phyloP scores from a whole-genome alignment of 345 rosid species.

The Citrus cavaleriei region DNA sequence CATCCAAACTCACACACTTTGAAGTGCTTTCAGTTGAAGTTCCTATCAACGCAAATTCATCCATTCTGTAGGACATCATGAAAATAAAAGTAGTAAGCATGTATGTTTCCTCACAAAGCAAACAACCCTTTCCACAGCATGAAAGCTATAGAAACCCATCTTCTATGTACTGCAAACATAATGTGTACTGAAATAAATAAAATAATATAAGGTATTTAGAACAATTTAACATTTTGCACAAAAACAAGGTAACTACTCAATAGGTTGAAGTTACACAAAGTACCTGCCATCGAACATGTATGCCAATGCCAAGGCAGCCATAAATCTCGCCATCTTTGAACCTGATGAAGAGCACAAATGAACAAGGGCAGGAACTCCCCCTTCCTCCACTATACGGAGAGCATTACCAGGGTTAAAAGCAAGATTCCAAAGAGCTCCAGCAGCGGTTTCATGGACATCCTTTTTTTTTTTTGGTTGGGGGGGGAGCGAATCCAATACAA shows the following conservation, averaged over 20 bases:
- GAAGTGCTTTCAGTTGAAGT: constrained; percentile 63
- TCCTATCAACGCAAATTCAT: constrained; percentile 62
- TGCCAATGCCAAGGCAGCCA: constrained; percentile 82
- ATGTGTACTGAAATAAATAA: not conserved
- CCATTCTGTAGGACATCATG: constrained; percentile 48
- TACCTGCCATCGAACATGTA: constrained; percentile 89
- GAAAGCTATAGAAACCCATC: not conserved
- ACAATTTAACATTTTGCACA: not conserved
- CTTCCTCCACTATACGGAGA: constrained; percentile 78
- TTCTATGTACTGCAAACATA: not conserved
- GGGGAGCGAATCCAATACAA: not conserved
- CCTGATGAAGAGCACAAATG: constrained; percentile 63
- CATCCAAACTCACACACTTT: constrained; percentile 70
- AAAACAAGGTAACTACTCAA: not conserved
- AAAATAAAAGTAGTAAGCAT: not conserved
- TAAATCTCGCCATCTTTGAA: constrained; percentile 81
- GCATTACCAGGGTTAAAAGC: constrained; percentile 77
- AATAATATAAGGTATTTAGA: not conserved
- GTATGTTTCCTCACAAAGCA: not conserved
- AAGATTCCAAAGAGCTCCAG: constrained; percentile 87
- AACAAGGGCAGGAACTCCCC: constrained; percentile 78
- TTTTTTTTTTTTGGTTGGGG: not conserved
- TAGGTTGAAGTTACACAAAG: not conserved
- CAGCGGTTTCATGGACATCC: constrained; percentile 96
- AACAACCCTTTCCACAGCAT: not conserved